phyloP scores from a whole-genome alignment of 108 stramenopile species.

The Seminavis robusta region DNA sequence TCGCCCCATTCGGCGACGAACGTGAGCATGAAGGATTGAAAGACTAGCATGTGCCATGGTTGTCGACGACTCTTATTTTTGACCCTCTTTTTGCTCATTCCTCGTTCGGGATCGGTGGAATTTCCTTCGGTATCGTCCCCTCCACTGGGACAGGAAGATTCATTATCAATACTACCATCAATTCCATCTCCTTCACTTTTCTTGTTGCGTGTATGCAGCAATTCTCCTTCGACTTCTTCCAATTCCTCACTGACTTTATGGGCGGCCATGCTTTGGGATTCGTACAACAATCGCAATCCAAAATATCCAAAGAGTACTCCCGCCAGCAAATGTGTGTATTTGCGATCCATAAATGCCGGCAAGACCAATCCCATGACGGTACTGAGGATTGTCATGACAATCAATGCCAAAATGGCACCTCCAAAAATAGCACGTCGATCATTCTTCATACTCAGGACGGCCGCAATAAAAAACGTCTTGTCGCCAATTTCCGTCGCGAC shows the following conservation, averaged over 20 bases:
- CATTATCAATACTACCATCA: no score
- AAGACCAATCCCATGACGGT: conserved; percentile 92
- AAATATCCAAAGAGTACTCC: conserved; percentile 97
- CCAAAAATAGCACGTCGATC: conserved; percentile 86
- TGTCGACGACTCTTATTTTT: conserved; percentile 15
- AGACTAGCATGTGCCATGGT: conserved; percentile 67
- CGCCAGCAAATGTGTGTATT: conserved; percentile 94
- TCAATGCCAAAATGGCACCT: conserved; percentile 88
- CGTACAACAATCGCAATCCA: conserved; percentile 89
- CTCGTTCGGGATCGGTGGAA: conserved; percentile 18
- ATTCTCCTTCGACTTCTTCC: conserved; percentile 97
- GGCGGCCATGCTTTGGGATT: conserved; percentile 76
- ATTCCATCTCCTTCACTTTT: conserved; percentile 43
- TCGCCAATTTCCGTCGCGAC: conserved; percentile 99
- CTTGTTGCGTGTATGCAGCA: conserved; percentile 58
- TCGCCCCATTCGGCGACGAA: conserved; percentile 99
- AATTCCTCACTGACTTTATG: conserved; percentile 93
- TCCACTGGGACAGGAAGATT: neutral
- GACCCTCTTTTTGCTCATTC: conserved; percentile 6
- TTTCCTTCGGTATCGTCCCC: conserved; percentile 21
- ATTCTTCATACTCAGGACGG: conserved; percentile 94
- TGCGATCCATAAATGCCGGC: conserved; percentile 79
- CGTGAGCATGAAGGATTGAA: conserved; percentile 92
- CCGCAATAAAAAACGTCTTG: conserved; percentile 99
- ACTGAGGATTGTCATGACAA: conserved; percentile 93